These are phyloP conservation scores for Cinnamomum micranthum DNA, from an alignment of 164 flowering plant genomes.

Conservation along the genomic window DNA sequence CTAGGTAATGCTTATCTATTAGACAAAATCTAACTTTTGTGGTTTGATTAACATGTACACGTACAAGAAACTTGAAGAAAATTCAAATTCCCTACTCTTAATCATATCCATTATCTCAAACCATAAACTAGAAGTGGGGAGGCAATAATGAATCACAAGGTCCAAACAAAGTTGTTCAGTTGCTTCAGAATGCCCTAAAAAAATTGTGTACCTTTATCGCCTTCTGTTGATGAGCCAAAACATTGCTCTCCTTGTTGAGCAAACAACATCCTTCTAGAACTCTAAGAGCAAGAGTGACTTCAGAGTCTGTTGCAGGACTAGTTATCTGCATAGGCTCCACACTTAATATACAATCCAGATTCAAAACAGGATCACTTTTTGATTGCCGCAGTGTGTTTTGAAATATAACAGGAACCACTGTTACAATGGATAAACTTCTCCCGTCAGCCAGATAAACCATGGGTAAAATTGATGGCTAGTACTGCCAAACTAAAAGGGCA, in stretches of 20 bases:
- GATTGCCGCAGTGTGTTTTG: slow-evolving; percentile 60
- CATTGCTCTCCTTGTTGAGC: slow-evolving; percentile 61
- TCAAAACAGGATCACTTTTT: slow-evolving; percentile 47
- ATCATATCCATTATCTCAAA: neutral
- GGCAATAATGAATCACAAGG: neutral
- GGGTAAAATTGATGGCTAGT: neutral
- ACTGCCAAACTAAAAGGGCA: neutral
- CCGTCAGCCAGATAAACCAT: slow-evolving; percentile 2
- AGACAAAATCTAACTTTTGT: neutral
- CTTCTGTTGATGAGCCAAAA: slow-evolving; percentile 60
- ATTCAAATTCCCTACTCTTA: neutral
- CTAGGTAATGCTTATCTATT: neutral
- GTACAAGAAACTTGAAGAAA: neutral
- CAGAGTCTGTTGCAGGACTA: slow-evolving; percentile 83
- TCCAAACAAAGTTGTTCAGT: neutral
- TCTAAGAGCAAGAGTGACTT: slow-evolving; percentile 89
- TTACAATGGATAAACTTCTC: slow-evolving; percentile 9
- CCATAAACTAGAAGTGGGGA: too few species aligned
- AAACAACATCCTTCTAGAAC: slow-evolving; percentile 96
- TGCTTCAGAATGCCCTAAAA: neutral
- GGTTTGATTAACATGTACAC: neutral
- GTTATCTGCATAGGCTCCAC: slow-evolving; percentile 80
- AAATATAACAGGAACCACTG: slow-evolving; percentile 93
- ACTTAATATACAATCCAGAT: slow-evolving; percentile 65
- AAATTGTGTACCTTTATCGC: slow-evolving; percentile 50